These are phyloP conservation scores for Sphaerostilbella broomeana DNA, from an alignment of 2,329 filamentous ascomycete species.

Conservation along the genomic window DNA sequence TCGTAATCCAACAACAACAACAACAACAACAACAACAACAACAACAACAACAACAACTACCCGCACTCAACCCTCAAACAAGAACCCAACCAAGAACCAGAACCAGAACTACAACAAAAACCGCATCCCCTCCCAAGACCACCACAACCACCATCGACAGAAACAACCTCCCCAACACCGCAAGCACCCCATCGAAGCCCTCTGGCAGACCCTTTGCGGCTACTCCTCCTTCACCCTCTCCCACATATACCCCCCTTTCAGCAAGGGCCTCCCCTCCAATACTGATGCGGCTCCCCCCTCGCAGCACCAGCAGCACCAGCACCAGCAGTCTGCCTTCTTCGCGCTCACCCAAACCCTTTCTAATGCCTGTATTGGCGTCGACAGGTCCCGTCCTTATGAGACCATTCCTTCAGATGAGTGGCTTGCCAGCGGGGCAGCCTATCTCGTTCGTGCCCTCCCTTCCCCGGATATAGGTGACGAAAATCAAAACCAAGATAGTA, in stretches of 20 bases:
- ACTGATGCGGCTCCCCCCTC: not conserved
- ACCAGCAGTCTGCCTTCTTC: constrained; percentile 23
- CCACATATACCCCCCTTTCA: constrained; percentile 20
- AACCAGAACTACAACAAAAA: not conserved
- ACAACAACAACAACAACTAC: not conserved
- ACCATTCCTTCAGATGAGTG: constrained; percentile 21
- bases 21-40: not conserved
- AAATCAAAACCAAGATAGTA: not conserved
- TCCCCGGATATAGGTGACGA: not conserved
- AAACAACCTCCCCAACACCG: constrained; percentile 3
- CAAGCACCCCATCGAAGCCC: constrained; percentile 23
- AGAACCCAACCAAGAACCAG: not conserved
- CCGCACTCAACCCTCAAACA: not conserved
- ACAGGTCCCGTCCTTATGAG: constrained; percentile 22
- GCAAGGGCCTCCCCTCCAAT: constrained; percentile 2
- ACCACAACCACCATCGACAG: not conserved
- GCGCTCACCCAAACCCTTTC: constrained; percentile 30
- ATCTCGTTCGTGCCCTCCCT: constrained; percentile 19
- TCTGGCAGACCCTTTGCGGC: constrained; percentile 26
- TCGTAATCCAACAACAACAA: not conserved
- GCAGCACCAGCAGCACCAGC: not conserved
- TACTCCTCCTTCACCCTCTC: constrained; percentile 20
- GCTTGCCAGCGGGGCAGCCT: constrained; percentile 28
- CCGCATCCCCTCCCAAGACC: not conserved
- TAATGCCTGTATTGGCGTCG: constrained; percentile 26